Conservation (phyloP, 192 early-diverging fungal species). For the Entomortierella chlamydospora region DNA sequence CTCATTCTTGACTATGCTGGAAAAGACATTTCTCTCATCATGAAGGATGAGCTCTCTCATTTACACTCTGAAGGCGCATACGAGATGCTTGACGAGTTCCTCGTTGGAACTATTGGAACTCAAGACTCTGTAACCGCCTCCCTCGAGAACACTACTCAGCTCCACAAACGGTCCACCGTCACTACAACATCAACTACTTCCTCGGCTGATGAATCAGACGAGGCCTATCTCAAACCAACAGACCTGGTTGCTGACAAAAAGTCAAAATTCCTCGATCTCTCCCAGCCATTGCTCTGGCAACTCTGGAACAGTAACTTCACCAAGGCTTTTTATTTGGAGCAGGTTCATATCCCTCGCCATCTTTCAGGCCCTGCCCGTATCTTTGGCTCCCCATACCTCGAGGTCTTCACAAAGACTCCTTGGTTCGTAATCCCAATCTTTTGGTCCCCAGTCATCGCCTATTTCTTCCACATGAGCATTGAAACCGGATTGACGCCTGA, state of each 20-base stretch:
- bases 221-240: slow-evolving; percentile 57
- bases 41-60: slow-evolving; percentile 85
- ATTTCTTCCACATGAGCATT: slow-evolving; percentile 56
- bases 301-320: slow-evolving; percentile 77
- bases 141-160: no score
- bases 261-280: slow-evolving; percentile 84
- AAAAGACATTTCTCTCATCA: slow-evolving; percentile 80
- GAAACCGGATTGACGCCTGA: slow-evolving; percentile 51
- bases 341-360: slow-evolving; percentile 93
- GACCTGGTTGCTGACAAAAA: slow-evolving; percentile 60
- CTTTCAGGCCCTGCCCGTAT: slow-evolving; percentile 80
- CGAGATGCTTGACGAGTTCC: slow-evolving; percentile 86
- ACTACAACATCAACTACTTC: no score
- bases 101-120: slow-evolving; percentile 67
- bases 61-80: slow-evolving; percentile 87
- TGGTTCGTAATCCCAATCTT: slow-evolving; percentile 92
- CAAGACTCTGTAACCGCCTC: background rate
- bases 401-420: slow-evolving; percentile 87
- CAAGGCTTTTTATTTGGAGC: slow-evolving; percentile 88
- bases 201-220: background rate
- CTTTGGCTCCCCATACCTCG: slow-evolving; percentile 83
- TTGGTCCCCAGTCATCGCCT: slow-evolving; percentile 82
- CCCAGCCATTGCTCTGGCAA: slow-evolving; percentile 87
- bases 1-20: slow-evolving; percentile 90
- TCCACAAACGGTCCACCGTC: no score